Evolutionary conservation across 2,329 filamentous ascomycete species (phyloP), one percentile per base, ranked within the genome.

Genomic region (Neonectria faginata): DNA sequence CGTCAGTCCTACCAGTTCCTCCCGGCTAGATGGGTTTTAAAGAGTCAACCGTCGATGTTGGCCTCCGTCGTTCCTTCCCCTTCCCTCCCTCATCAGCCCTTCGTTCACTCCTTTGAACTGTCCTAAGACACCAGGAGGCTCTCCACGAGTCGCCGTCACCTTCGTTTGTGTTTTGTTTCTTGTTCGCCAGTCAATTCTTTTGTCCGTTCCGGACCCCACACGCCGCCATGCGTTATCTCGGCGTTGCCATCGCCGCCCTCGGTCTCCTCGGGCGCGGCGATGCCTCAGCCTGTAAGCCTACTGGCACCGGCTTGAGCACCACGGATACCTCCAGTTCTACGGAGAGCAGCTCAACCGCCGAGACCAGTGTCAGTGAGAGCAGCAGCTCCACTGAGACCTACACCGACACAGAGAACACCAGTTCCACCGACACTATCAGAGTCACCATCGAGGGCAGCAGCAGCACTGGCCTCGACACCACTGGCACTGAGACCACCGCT

Each of bases 21-120:
- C 36, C 14, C 36, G 5, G 14, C 5, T 6, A 39, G 36, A 16
- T 12, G 36, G 14, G 36, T 39, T 39, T 31, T 25, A 33, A 53
- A 36, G 20, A 39, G 11, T 53, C 50, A 53, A 53, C 29, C 31
- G 39, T 39, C 50, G 31, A 25, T 29, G 50, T 25, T n/a, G 50
- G 18, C 29, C n/a, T 53, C 27, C 10, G 33, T 36, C 12, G 8
- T 8, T 16, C 7, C 18, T 22, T 53, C 41, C 5, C 50, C 18
- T 25, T 9, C 18, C 14, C 27, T 33, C 42, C 25, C 20, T 41
- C 27, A 48, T 22, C 44, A 50, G 48, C 18, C 36, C 8, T 51
- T 51, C 36, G 47, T 60, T 60, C 57, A 53, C 48, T 60, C 57
- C 27, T 53, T 58, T 31, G 53, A 47, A 57, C 53, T 44, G 20